Evolutionary conservation across 2,329 filamentous ascomycete species (phyloP), one percentile per base, ranked within the genome.

Genomic region (Dactylellina cionopaga): DNA sequence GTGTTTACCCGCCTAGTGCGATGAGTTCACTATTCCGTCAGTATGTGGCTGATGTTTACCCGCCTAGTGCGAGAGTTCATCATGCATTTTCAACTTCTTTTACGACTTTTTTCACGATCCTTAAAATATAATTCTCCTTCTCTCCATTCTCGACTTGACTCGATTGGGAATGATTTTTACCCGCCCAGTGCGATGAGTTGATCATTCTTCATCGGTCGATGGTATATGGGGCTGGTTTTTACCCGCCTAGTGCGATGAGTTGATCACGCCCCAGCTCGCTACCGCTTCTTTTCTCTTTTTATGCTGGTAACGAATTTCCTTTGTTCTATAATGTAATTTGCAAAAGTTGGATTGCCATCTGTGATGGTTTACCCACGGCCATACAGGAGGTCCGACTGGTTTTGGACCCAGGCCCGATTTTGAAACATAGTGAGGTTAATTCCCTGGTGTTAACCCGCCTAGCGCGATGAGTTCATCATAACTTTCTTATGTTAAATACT

Each of bases 231-330:
- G 33, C 33, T 27, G 58, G 25, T 66, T 54, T 66, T 65, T 65
- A 65, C 49, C 60, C 60, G 60, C 60, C 44, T 24, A 51, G 44
- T 65, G 60, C 51, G 60, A 65, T 15, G 60, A 65, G 60, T 65
- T 56, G 46, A 65, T 56, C 51, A 15, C 10, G 39, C 15, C 15
- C 17, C 39, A 5, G 25, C 47, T 47, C n/a, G 25, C n/a, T n/a
- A n/a, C n/a, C n/a, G 31, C 25, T 41, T 63, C 25, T 51, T n/a
- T n/a, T n/a, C n/a, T n/a, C n/a, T n/a, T n/a, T n/a, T n/a, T n/a
- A n/a, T n/a, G n/a, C n/a, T n/a, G n/a, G n/a, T n/a, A n/a, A n/a
- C n/a, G n/a, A n/a, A n/a, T n/a, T n/a, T n/a, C n/a, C n/a, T n/a
- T n/a, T n/a, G n/a, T n/a, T n/a, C n/a, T n/a, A n/a, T n/a, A n/a